Evolutionary conservation across 2,329 filamentous ascomycete species (phyloP), one percentile per base, ranked within the genome.

Genomic region (Trichoderma sp.): DNA sequence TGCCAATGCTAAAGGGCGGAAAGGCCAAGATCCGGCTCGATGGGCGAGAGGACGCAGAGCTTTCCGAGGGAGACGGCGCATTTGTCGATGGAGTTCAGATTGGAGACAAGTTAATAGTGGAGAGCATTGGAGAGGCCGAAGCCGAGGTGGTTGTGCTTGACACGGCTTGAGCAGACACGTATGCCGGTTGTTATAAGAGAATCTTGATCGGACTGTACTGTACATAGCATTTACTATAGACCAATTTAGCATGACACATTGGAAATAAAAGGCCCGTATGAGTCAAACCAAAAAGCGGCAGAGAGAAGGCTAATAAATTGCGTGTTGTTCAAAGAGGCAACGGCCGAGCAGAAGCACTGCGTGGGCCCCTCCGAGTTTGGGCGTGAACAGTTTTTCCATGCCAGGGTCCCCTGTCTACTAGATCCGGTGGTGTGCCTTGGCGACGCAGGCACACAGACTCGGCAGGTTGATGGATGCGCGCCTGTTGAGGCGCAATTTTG

Each of bases 21-120:
- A 92, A 90, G 75, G 87, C 92, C 47, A 93, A 89, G 84, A 89
- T 97, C 73, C 87, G 87, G 75, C 83, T 91, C 76, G 92, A 87
- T 77, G 89, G 89, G 1, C 83, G 90, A 71, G 90, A 92, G 58
- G 89, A 92, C 74, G 88, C 88, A 0, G 82, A 83, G 75, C 80
- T 97, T 21, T 84, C 83, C 1, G 94, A 97, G 81, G 94, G 94
- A 0, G 94, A 97, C 81, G 93, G 93, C 18, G 93, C 92, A 1
- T 96, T 93, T 81, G 83, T 97, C 7, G 89, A 91, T 7, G 81
- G 82, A 15, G 86, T 93, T 12, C 88, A 87, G 76, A 87, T 86
- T 11, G 91, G 90, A 0, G 91, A 93, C 79, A 87, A 86, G 76
- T 81, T 93, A 47, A 81, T 81, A 2, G 85, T 93, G 39, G 90